Evolutionary conservation across 2,329 filamentous ascomycete genomes (phyloP).

Genomic region (Exophiala dermatitidis): DNA sequence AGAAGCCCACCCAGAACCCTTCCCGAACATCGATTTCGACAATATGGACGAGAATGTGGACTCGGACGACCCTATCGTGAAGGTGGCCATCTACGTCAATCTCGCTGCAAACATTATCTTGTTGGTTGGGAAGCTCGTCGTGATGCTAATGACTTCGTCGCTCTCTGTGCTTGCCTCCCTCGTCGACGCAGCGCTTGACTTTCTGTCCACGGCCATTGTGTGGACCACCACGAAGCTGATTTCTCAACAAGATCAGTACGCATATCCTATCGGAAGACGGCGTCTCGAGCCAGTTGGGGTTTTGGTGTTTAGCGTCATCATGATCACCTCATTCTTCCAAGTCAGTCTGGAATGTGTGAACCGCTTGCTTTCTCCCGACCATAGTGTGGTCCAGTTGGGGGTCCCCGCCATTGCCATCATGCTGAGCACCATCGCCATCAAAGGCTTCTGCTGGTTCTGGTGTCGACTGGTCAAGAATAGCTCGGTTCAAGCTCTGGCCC

Average conservation of each 20-base stretch:
- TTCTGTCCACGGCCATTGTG: slow-evolving; percentile 72
- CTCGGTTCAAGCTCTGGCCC: slow-evolving; percentile 70
- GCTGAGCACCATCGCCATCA: slow-evolving; percentile 72
- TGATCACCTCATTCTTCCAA: slow-evolving; percentile 78
- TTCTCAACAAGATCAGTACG: slow-evolving; percentile 63
- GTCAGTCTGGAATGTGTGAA: slow-evolving; percentile 64
- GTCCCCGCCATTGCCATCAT: slow-evolving; percentile 71
- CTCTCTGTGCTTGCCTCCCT: slow-evolving; percentile 73
- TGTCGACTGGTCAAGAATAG: slow-evolving; percentile 80
- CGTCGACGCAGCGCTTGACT: slow-evolving; percentile 73
- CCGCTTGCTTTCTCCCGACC: slow-evolving; percentile 55
- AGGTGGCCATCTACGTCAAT: slow-evolving; percentile 82
- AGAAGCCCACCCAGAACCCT: slow-evolving; percentile 26
- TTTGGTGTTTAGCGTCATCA: slow-evolving; percentile 74
- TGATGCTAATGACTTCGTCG: slow-evolving; percentile 66
- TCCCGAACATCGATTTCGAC: slow-evolving; percentile 43
- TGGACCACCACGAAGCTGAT: slow-evolving; percentile 71
- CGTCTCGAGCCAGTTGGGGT: slow-evolving; percentile 73
- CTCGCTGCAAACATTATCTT: slow-evolving; percentile 69
- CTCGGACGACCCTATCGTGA: slow-evolving; percentile 67
- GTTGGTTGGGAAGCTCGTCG: slow-evolving; percentile 67
- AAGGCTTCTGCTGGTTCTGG: slow-evolving; percentile 78
- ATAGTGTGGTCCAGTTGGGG: slow-evolving; percentile 64
- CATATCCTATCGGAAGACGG: slow-evolving; percentile 70
- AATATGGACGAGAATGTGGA: slow-evolving; percentile 47